Evolutionary conservation across 2,329 filamentous ascomycete species (phyloP).

Genomic region (Atkinsonella texensis): DNA sequence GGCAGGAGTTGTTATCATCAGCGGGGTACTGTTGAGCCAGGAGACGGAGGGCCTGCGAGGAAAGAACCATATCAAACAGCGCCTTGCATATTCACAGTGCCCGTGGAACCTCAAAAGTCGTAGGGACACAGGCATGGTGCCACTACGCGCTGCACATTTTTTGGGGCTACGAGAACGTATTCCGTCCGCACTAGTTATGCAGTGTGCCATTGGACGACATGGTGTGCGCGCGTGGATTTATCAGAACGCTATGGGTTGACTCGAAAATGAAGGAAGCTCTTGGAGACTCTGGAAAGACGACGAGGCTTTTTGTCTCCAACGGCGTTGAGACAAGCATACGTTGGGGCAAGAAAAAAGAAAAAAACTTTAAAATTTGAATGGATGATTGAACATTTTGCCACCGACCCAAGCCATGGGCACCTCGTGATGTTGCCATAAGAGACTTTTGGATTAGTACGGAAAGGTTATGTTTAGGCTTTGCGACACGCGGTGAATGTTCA

Average conservation of each 20-base stretch:
- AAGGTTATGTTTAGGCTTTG: background rate
- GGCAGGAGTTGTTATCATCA: background rate
- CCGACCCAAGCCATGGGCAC: background rate
- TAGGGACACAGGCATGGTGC: slow-evolving; percentile 1
- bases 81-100: background rate
- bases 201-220: background rate
- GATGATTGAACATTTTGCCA: background rate
- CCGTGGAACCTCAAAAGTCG: background rate
- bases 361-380: no score
- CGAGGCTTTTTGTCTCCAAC: background rate
- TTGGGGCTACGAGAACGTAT: background rate
- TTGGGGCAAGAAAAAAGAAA: no score
- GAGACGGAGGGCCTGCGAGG: background rate
- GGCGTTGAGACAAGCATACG: background rate
- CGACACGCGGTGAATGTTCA: background rate
- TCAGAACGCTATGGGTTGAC: background rate
- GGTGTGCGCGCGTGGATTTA: background rate
- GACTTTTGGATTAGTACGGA: background rate
- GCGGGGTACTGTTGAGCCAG: background rate
- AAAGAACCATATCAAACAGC: slow-evolving; percentile 2
- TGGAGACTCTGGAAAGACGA: background rate
- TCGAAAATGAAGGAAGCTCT: background rate
- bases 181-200: background rate
- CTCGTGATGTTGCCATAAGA: background rate
- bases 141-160: slow-evolving; percentile 1